Conservation (phyloP, 2,329 filamentous ascomycete species). For the Trichophyton benhamiae region DNA sequence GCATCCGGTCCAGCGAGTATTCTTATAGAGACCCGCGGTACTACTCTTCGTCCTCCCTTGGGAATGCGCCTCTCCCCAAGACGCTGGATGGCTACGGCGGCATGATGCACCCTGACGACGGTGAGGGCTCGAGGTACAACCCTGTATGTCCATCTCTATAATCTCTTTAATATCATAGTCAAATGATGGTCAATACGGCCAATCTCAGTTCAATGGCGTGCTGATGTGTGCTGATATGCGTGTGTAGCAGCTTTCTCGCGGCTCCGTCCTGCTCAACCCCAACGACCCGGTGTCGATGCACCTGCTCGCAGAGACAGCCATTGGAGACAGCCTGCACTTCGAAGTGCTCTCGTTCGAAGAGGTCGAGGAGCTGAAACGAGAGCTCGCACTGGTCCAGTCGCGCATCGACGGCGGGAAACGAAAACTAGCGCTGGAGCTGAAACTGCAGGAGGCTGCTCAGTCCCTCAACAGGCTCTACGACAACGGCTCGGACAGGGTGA, state of each 20-base stretch:
- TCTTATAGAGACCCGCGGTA: slow-evolving; percentile 32
- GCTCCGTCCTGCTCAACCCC: slow-evolving; percentile 30
- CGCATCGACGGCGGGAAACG: slow-evolving; percentile 72
- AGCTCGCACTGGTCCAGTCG: slow-evolving; percentile 57
- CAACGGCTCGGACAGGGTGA: slow-evolving; percentile 39
- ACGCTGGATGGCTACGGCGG: slow-evolving; percentile 50
- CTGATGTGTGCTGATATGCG: background rate
- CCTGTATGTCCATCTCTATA: slow-evolving; percentile 35
- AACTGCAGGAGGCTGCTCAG: slow-evolving; percentile 83
- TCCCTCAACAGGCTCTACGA: slow-evolving; percentile 74
- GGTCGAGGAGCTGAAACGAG: slow-evolving; percentile 82
- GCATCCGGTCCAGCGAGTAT: slow-evolving; percentile 29
- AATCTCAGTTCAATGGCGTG: background rate
- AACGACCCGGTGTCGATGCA: slow-evolving; percentile 66
- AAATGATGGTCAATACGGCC: background rate
- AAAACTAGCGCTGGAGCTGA: slow-evolving; percentile 78
- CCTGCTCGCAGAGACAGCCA: slow-evolving; percentile 81
- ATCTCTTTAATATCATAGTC: background rate
- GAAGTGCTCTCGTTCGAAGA: slow-evolving; percentile 83
- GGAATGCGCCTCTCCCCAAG: slow-evolving; percentile 25
- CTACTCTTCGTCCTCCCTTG: slow-evolving; percentile 25
- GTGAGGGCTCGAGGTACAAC: slow-evolving; percentile 44
- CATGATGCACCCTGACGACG: slow-evolving; percentile 43
- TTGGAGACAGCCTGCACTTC: slow-evolving; percentile 75
- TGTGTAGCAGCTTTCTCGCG: slow-evolving; percentile 38